phyloP scores from a whole-genome alignment of 2,329 filamentous ascomycete genomes.

The Rhynchosporium secalis region DNA sequence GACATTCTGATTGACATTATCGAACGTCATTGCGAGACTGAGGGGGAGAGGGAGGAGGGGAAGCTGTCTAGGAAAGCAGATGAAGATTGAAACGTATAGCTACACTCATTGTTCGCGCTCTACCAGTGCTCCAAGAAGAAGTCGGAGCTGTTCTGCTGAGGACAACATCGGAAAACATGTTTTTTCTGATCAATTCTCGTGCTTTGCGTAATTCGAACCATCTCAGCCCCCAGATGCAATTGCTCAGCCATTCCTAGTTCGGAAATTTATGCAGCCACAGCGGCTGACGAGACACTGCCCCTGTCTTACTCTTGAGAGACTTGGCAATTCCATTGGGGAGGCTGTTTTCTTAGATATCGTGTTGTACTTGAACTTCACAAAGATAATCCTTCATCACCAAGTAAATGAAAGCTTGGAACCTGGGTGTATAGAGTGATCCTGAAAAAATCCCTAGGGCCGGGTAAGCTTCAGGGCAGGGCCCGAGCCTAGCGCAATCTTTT shows the following conservation, averaged over 20 bases:
- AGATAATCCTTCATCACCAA: neutral
- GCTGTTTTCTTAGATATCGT: neutral
- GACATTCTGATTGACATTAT: slow-evolving; percentile 35
- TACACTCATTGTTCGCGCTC: slow-evolving; percentile 12
- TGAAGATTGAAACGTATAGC: neutral
- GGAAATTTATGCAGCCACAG: slow-evolving; percentile 18
- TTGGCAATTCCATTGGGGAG: slow-evolving; percentile 1
- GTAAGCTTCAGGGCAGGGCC: slow-evolving; percentile 7
- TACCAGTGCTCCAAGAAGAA: neutral
- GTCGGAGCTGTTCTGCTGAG: slow-evolving; percentile 3
- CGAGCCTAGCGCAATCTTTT: slow-evolving; percentile 7
- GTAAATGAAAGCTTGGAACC: neutral
- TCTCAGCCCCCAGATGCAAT: slow-evolving; percentile 16
- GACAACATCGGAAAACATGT: neutral
- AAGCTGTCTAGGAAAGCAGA: neutral
- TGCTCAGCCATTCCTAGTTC: slow-evolving; percentile 18
- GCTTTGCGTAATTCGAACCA: slow-evolving; percentile 6
- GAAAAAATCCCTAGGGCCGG: neutral
- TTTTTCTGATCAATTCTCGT: slow-evolving; percentile 1
- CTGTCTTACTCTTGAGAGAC: slow-evolving; percentile 6
- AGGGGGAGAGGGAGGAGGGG: neutral
- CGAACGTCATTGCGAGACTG: slow-evolving; percentile 24
- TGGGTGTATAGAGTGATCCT: neutral
- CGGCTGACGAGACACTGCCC: slow-evolving; percentile 19
- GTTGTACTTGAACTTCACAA: neutral